These are phyloP conservation scores for Alternaria incomplexa DNA, from an alignment of 2,329 filamentous ascomycete species.

Conservation along the genomic window DNA sequence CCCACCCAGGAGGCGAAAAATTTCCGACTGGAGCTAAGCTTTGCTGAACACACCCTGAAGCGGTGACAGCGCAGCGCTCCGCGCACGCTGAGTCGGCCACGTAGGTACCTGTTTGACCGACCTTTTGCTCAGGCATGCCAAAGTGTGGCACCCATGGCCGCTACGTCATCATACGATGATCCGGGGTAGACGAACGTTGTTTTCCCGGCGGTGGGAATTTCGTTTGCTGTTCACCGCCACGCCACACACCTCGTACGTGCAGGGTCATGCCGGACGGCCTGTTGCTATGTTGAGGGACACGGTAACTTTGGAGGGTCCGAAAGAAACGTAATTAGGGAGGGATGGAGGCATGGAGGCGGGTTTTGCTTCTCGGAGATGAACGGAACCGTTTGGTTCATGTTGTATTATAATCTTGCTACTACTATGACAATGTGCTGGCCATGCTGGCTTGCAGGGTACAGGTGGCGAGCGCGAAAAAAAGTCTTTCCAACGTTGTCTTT, in stretches of 20 bases:
- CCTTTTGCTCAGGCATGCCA: constrained; percentile 4
- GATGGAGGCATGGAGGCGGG: not conserved
- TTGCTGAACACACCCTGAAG: constrained; percentile 1
- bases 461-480: constrained; percentile 19
- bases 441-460: constrained; percentile 18
- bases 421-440: constrained; percentile 11
- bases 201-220: constrained; percentile 20
- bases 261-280: constrained; percentile 24
- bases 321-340: constrained; percentile 19
- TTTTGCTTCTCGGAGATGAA: constrained; percentile 15
- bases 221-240: constrained; percentile 40
- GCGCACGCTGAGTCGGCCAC: constrained; percentile 28
- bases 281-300: constrained; percentile 7
- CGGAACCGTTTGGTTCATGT: not conserved
- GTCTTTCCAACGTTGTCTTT: constrained; percentile 21
- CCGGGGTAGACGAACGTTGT: constrained; percentile 25
- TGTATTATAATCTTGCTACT: constrained; percentile 6
- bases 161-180: constrained; percentile 37
- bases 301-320: constrained; percentile 10
- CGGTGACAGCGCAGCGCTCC: constrained; percentile 31
- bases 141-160: constrained; percentile 11
- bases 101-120: constrained; percentile 33
- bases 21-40: not conserved
- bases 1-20: not conserved
- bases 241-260: not conserved